A percentile compares a stretch with the other conserved stretches of the same genome.
Conservation (phyloP, 345 rosid genomes). For the Lepidium didymum region DNA sequence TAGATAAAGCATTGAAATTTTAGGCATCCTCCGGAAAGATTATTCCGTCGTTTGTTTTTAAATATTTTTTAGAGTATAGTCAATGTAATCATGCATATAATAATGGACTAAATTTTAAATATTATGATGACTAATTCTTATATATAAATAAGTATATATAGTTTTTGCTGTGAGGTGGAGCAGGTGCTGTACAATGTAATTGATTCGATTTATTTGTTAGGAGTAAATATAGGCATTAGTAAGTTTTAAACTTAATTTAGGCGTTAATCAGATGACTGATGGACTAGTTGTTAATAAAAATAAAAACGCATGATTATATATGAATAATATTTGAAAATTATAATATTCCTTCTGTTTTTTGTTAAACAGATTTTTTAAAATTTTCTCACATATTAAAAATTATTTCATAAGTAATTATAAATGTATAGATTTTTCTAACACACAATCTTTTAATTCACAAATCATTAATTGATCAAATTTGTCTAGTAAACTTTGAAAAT, state of each 20-base stretch:
- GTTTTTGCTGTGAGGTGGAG: slow-evolving; percentile 27
- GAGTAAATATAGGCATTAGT: neutral
- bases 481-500: too few species aligned
- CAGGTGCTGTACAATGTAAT: slow-evolving; percentile 8
- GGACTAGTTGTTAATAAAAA: neutral
- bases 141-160: neutral
- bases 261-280: neutral
- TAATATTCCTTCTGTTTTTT: too few species aligned
- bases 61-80: neutral
- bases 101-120: neutral
- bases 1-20: slow-evolving; percentile 5
- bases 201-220: neutral
- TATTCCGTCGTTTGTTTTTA: neutral
- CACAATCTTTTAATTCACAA: too few species aligned
- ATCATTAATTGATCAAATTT: too few species aligned
- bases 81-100: neutral
- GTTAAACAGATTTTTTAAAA: too few species aligned
- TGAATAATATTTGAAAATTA: too few species aligned
- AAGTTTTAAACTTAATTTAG: neutral
- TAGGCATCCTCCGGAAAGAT: neutral
- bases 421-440: too few species aligned
- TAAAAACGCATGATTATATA: too few species aligned
- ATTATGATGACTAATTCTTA: neutral
- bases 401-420: too few species aligned
- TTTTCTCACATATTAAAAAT: too few species aligned